Base-by-base conservation (phyloP, 345 rosid species). In the Melaleuca quinquenervia region DNA sequence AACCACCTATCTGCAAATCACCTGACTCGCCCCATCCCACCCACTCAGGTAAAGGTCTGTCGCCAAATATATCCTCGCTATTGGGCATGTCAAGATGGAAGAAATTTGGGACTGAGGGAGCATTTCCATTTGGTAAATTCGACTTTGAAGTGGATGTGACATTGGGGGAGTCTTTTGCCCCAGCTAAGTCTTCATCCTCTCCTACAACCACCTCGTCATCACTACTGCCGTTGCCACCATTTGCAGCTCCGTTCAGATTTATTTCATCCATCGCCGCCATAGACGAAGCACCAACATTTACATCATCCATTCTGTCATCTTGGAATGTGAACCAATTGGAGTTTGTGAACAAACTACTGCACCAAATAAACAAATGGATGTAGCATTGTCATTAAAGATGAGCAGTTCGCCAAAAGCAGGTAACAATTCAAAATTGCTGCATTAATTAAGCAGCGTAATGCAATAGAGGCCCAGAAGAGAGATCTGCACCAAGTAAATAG, bases 251-350 rank as follows among this genome's bases (percentile, higher is more conserved):
- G 51, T 97, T 93, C 86, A 95, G 93, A 91, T 95, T 95, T 78
- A 94, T 90, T 52, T 94, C 96, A 56, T 94, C 98, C 99, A 97
- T 93, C 91, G 93, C 88, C 87, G 92, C 98, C 0, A 91, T 76
- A 48, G 95, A 90, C 12, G 95, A 91, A 20, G 89, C 87, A 76
- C 94, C 92, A 29, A 86, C 85, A 84, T 94, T 90, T 84, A 94
- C 93, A 85, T 88, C 87, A 84, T 90, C 94, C 53, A 90, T 86
- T 87, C 94, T 93, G 24, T 96, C 95, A 20, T 96, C 98, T 94
- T 95, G 96, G 91, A 94, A 98, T 21, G 99, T 96, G 91, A 97
- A 97, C 99, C 99, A 97, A 90, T 98, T 90, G 83, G 99, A 95
- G 87, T 95, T 95, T 87, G 98, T 95, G 91, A 98, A 97, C 56